Evolutionary conservation across 1,284 basidiomycete species (phyloP).

Genomic region (Austroboletus rostrupii): DNA sequence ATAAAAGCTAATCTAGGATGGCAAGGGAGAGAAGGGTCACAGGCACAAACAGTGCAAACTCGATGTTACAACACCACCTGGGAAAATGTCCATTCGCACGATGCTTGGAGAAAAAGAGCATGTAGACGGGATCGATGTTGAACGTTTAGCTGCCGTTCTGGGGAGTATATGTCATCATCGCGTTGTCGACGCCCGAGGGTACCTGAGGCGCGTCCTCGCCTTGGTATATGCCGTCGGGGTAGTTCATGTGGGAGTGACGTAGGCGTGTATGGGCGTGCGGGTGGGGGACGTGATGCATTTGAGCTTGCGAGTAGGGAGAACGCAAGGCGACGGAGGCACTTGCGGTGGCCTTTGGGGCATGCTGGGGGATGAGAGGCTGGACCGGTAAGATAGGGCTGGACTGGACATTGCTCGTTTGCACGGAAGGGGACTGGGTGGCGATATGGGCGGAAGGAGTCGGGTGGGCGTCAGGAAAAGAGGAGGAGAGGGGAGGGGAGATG

Average conservation of each 20-base stretch:
- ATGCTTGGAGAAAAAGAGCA: neutral
- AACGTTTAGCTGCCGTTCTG: constrained; percentile 33
- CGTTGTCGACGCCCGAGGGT: constrained; percentile 31
- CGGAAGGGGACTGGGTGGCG: constrained; percentile 11
- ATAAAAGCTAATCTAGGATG: constrained; percentile 21
- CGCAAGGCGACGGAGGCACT: constrained; percentile 43
- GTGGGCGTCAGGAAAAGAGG: constrained; percentile 21
- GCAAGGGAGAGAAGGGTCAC: constrained; percentile 2
- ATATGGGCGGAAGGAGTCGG: constrained; percentile 10
- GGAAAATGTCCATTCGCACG: constrained; percentile 5
- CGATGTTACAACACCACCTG: constrained; percentile 9
- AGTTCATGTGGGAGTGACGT: constrained; percentile 49
- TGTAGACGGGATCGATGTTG: constrained; percentile 15
- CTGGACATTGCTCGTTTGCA: constrained; percentile 23
- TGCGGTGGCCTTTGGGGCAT: constrained; percentile 26
- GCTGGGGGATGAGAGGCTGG: constrained; percentile 18
- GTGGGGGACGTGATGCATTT: constrained; percentile 75
- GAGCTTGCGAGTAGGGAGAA: constrained; percentile 46
- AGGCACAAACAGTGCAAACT: constrained; percentile 9
- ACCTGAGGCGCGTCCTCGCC: constrained; percentile 30
- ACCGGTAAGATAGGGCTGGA: constrained; percentile 18
- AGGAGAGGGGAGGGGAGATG: constrained; percentile 16
- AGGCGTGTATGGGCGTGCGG: constrained; percentile 71
- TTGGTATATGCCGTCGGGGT: constrained; percentile 43
- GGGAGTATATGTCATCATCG: constrained; percentile 46